These are phyloP conservation scores for Begonia loranthoides DNA, from an alignment of 306 rosid genomes.

Conservation along the genomic window DNA sequence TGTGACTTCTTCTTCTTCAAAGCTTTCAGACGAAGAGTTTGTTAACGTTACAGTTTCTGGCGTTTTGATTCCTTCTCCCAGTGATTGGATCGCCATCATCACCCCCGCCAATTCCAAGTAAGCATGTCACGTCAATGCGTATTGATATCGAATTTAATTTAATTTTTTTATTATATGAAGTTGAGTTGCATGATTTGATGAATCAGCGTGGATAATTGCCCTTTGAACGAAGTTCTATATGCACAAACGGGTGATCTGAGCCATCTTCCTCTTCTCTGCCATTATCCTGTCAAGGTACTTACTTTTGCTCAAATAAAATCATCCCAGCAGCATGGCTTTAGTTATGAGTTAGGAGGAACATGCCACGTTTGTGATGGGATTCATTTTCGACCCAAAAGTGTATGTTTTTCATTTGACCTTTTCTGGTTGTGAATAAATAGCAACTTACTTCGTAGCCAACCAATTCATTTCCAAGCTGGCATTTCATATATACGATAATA, in stretches of 20 bases:
- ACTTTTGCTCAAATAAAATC: too few species aligned
- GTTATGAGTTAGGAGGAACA: too few species aligned
- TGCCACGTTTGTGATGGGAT: too few species aligned
- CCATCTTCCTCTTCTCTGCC: slow-evolving; percentile 83
- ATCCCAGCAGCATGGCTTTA: too few species aligned
- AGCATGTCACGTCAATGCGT: background rate
- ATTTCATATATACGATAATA: too few species aligned
- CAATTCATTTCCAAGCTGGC: too few species aligned
- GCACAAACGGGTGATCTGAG: slow-evolving; percentile 62
- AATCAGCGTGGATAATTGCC: slow-evolving; percentile 40
- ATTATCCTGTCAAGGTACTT: slow-evolving; percentile 90
- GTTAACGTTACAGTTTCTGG: slow-evolving; percentile 45
- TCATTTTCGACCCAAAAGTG: too few species aligned
- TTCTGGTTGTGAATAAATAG: too few species aligned
- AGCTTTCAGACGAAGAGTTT: slow-evolving; percentile 33
- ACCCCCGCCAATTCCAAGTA: slow-evolving; percentile 71
- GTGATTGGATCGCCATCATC: slow-evolving; percentile 79
- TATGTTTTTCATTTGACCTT: too few species aligned
- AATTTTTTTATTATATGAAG: background rate
- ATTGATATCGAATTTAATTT: background rate
- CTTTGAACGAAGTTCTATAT: slow-evolving; percentile 13
- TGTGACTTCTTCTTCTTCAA: slow-evolving; percentile 17
- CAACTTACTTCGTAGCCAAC: too few species aligned
- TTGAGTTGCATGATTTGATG: background rate
- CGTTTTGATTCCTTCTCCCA: slow-evolving; percentile 24